Evolutionary conservation across 352 stramenopile genomes (phyloP).

Genomic region (Halophytophthora batemanensis): DNA sequence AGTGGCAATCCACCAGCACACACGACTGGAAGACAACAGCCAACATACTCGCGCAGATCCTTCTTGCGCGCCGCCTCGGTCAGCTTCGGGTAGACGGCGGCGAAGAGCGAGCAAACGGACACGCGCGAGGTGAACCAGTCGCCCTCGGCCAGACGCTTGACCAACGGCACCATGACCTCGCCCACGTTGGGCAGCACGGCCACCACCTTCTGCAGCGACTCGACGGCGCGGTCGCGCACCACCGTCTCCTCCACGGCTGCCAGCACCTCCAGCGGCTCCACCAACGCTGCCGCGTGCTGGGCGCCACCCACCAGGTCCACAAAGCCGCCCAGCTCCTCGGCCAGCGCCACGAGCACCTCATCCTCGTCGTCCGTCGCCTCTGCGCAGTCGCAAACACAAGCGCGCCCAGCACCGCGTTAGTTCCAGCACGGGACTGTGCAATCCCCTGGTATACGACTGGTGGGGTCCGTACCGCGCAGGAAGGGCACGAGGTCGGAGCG

Average conservation of each 20-base stretch:
- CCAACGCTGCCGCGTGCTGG: constrained; percentile 53
- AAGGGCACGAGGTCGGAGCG: constrained; percentile 88
- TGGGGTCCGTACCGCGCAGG: constrained; percentile 48
- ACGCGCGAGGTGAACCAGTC: constrained; percentile 90
- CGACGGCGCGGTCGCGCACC: constrained; percentile 83
- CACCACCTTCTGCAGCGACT: constrained; percentile 72
- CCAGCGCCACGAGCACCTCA: constrained; percentile 91
- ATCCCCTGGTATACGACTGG: neutral
- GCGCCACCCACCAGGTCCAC: constrained; percentile 86
- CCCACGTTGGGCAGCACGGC: constrained; percentile 56
- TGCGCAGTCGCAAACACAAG: no score
- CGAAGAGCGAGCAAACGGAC: constrained; percentile 82
- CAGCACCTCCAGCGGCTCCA: constrained; percentile 91
- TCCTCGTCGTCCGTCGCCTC: constrained; percentile 91
- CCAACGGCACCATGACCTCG: constrained; percentile 68
- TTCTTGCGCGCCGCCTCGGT: constrained; percentile 63
- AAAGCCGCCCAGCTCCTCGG: constrained; percentile 88
- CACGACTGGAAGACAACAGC: neutral
- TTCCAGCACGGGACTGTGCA: no score
- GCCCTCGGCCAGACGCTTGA: constrained; percentile 76
- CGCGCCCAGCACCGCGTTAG: no score
- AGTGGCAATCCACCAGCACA: neutral
- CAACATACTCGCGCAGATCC: constrained; percentile 78
- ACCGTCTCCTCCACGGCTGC: constrained; percentile 93
- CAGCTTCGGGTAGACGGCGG: constrained; percentile 66